phyloP scores from a whole-genome alignment of 768 basidiomycete genomes.

The Chalciporus pseudorubinellus region DNA sequence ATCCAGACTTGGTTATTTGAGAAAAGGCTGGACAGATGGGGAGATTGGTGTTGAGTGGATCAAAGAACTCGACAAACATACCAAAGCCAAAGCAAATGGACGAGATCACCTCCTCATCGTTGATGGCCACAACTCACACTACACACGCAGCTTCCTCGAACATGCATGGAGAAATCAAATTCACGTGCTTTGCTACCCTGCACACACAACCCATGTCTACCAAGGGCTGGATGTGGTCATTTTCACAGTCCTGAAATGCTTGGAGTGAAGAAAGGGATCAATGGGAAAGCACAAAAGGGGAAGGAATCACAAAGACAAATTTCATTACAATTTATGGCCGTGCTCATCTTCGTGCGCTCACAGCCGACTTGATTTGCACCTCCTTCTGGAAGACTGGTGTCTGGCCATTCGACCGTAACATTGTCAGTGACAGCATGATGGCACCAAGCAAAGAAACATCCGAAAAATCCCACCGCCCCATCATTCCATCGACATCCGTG shows the following conservation, averaged over 20 bases:
- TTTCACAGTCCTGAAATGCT: constrained; percentile 33
- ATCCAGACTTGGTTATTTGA: constrained; percentile 12
- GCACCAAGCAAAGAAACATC: constrained; percentile 6
- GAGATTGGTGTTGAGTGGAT: constrained; percentile 28
- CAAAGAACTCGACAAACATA: constrained; percentile 33
- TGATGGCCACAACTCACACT: constrained; percentile 49
- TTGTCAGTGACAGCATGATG: constrained; percentile 5
- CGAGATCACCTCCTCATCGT: constrained; percentile 35
- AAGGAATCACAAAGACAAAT: constrained; percentile 3
- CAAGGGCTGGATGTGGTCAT: constrained; percentile 44
- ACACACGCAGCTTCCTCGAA: constrained; percentile 36
- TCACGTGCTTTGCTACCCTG: constrained; percentile 43
- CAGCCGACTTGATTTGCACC: constrained; percentile 13
- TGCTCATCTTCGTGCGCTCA: constrained; percentile 17
- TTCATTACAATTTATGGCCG: constrained; percentile 18
- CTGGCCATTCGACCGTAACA: constrained; percentile 15
- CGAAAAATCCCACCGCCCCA: too few relatives aligned
- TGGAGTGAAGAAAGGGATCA: constrained; percentile 20
- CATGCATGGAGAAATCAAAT: constrained; percentile 38
- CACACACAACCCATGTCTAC: constrained; percentile 22
- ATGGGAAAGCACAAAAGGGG: background rate
- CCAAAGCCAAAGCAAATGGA: constrained; percentile 32
- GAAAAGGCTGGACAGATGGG: constrained; percentile 31
- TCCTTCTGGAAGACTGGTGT: constrained; percentile 32
- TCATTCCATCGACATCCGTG: too few relatives aligned